Conservation (phyloP, 2,329 filamentous ascomycete genomes). For the Ophiosphaerella korrae region DNA sequence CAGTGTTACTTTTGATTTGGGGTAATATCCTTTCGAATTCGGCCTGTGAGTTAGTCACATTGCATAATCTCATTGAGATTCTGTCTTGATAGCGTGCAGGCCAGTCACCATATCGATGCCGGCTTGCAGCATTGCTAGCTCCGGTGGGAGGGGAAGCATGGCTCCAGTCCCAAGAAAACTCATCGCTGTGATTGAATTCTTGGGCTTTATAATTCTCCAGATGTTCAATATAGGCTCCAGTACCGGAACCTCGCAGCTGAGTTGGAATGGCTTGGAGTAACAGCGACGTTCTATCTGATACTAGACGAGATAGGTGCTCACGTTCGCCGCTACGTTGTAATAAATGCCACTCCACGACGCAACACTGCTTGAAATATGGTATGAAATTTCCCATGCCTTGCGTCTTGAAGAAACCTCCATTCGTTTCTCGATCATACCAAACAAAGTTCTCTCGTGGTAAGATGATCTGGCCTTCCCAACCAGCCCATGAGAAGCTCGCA, state of each 20-base stretch:
- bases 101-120: too few species aligned
- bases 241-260: too few species aligned
- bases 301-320: neutral
- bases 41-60: neutral
- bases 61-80: neutral
- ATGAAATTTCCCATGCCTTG: neutral
- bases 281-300: neutral
- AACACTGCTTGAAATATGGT: neutral
- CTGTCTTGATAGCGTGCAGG: neutral
- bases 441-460: constrained; percentile 7
- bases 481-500: constrained; percentile 9
- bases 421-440: neutral
- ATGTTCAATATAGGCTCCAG: too few species aligned
- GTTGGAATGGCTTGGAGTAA: too few species aligned
- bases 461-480: constrained; percentile 6
- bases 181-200: too few species aligned
- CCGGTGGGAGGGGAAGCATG: too few species aligned
- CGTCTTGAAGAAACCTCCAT: too few species aligned
- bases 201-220: too few species aligned
- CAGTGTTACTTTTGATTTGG: too few species aligned
- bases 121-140: too few species aligned
- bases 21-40: too few species aligned
- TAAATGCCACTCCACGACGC: neutral
- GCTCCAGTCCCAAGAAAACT: too few species aligned
- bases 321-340: neutral